These are phyloP conservation scores for Erodium moschatum DNA, from an alignment of 441 rosid species.

Conservation along the genomic window DNA sequence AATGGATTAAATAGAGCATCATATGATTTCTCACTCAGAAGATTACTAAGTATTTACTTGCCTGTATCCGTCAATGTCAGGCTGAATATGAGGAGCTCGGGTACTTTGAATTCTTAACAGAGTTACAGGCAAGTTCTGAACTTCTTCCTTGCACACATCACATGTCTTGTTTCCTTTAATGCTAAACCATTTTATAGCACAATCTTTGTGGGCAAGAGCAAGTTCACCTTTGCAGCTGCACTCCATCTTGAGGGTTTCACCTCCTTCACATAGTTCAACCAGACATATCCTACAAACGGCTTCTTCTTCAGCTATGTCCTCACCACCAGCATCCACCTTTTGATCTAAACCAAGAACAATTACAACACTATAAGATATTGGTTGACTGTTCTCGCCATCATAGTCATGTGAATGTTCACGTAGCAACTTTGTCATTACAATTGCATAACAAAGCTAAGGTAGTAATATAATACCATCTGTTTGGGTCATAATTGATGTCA, in stretches of 20 bases:
- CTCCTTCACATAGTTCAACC: constrained; percentile 40
- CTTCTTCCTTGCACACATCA: constrained; percentile 42
- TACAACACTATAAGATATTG: background rate
- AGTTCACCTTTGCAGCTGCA: constrained; percentile 46
- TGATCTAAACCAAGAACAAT: constrained; percentile 17
- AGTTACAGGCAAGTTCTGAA: constrained; percentile 36
- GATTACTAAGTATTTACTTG: constrained; percentile 20
- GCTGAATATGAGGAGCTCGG: constrained; percentile 24
- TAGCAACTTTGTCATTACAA: background rate
- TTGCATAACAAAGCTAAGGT: background rate
- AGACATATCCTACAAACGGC: constrained; percentile 43
- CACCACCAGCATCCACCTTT: constrained; percentile 24
- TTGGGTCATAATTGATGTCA: constrained; percentile 19
- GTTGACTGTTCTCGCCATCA: background rate
- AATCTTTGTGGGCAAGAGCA: constrained; percentile 39
- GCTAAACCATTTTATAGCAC: constrained; percentile 42
- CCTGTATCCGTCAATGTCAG: constrained; percentile 32
- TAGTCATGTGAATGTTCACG: no score
- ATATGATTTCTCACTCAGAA: background rate
- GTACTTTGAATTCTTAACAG: constrained; percentile 30
- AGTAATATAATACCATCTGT: constrained; percentile 20
- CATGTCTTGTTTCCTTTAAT: constrained; percentile 41
- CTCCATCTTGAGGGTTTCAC: constrained; percentile 38
- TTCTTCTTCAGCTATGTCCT: constrained; percentile 43
- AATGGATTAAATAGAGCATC: background rate